Percentiles rank a stretch among this genome's conserved stretches.
Conservation (phyloP, 257 asterid species). For the Anisodus tanguticus region DNA sequence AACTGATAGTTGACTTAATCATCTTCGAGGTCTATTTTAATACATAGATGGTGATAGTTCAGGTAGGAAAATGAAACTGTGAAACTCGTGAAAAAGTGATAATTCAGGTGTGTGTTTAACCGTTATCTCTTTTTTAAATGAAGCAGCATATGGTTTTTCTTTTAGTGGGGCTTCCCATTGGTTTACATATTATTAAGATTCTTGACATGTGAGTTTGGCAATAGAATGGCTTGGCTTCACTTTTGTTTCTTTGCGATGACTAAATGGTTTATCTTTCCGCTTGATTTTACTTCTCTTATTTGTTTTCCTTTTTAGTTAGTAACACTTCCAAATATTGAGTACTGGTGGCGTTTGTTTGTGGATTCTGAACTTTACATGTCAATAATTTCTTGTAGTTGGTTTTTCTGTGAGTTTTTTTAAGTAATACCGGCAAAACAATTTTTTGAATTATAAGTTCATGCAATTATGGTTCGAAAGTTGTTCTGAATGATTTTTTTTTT, state of each 20-base stretch:
- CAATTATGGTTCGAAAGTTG: neutral
- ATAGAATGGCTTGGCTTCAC: conserved; percentile 2
- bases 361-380: neutral
- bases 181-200: neutral
- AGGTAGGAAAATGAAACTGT: too few species aligned
- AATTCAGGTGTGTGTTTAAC: too few species aligned
- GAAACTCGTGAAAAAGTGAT: too few species aligned
- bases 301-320: conserved; percentile 5
- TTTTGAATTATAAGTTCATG: neutral
- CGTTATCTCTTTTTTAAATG: too few species aligned
- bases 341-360: conserved; percentile 3
- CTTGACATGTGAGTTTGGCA: neutral
- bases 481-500: too few species aligned
- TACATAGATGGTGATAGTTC: too few species aligned
- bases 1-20: too few species aligned
- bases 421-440: neutral
- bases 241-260: conserved; percentile 13
- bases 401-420: neutral
- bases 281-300: neutral
- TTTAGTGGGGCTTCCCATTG: neutral
- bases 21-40: too few species aligned
- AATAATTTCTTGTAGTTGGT: neutral
- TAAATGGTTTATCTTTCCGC: conserved; percentile 5
- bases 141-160: neutral
- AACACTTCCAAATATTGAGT: neutral